Evolutionary conservation across 768 basidiomycete species (phyloP).

Genomic region (Pleurotus tuber-regium): DNA sequence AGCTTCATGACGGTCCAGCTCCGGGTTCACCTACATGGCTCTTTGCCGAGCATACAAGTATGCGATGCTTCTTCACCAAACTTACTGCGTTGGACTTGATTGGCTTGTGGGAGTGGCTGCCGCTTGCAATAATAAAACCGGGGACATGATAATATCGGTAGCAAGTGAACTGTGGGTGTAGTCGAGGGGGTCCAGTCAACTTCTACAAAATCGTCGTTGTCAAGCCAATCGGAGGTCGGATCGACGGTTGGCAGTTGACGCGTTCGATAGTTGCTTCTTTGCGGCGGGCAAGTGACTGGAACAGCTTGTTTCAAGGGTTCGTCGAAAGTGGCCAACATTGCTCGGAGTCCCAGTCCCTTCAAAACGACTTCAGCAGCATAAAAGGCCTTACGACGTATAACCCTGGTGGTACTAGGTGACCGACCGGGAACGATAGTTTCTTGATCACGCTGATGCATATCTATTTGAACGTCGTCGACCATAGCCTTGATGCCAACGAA

Average conservation of each 20-base stretch:
- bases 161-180: conserved; percentile 60
- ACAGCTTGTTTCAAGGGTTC: conserved; percentile 67
- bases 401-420: conserved; percentile 54
- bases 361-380: conserved; percentile 85
- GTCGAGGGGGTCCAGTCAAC: conserved; percentile 56
- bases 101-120: conserved; percentile 39
- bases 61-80: conserved; percentile 89
- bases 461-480: conserved; percentile 79
- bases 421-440: conserved; percentile 63
- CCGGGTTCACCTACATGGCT: conserved; percentile 50
- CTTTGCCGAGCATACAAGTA: conserved; percentile 71
- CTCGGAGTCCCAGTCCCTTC: conserved; percentile 72
- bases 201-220: conserved; percentile 82
- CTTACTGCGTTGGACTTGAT: conserved; percentile 55
- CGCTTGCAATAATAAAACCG: conserved; percentile 80
- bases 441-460: conserved; percentile 90
- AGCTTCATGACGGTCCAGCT: not conserved
- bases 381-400: conserved; percentile 76
- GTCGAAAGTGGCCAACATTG: conserved; percentile 72
- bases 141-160: conserved; percentile 76
- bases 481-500: conserved; percentile 86
- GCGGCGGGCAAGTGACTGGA: conserved; percentile 42
- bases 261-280: conserved; percentile 47
- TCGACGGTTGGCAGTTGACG: conserved; percentile 41
- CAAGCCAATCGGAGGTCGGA: conserved; percentile 64